Evolutionary conservation across 257 asterid genomes (phyloP), one percentile per base, ranked within the genome.

Genomic region (Solanum chmielewskii): DNA sequence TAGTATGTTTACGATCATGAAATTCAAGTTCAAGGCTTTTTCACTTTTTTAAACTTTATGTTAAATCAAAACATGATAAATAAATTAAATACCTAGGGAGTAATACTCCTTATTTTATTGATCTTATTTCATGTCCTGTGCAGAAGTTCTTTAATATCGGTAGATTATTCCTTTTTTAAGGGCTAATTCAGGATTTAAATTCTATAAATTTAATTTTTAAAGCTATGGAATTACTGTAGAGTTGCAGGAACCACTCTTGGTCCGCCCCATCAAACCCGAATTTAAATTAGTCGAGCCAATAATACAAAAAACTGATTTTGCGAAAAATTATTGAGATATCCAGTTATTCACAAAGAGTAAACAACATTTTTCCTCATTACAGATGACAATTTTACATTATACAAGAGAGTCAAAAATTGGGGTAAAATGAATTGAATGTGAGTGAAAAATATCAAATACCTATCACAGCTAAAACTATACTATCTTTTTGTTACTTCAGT

Each of bases 361-460:
- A 16, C 18, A 80, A 47, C 44, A 47, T 49, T 56, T 66, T 47
- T 80, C 84, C 85, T 80, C 85, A 5, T 80, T 80, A 47, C 37
- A 47, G 0, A 80, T 29, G 68, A 80, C 29, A 52, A 80, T 16
- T 80, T 47, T 80, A 80, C 85, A 80, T 80, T 47, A 45, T 80
- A 80, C 85, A 29, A 25, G 39, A 25, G 52, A 4, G 85, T 80
- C 1, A 80, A 80, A 80, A 80, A 47, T 47, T 80, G 85, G 85
- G 44, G 85, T 9, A 15, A 80, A 80, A 80, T 47, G 68, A 80
- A 80, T 80, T 47, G 85, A 80, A 80, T 76, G n/a, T 78, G 84
- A 45, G 85, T 47, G 68, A 29, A 25, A 25, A 78, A 49, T 78
- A 27, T 27, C 84, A 47, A 42, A 45, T 78, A 16, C 20, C 84